Evolutionary conservation across 352 stramenopile genomes (phyloP).

Genomic region (Pythium brassicae): DNA sequence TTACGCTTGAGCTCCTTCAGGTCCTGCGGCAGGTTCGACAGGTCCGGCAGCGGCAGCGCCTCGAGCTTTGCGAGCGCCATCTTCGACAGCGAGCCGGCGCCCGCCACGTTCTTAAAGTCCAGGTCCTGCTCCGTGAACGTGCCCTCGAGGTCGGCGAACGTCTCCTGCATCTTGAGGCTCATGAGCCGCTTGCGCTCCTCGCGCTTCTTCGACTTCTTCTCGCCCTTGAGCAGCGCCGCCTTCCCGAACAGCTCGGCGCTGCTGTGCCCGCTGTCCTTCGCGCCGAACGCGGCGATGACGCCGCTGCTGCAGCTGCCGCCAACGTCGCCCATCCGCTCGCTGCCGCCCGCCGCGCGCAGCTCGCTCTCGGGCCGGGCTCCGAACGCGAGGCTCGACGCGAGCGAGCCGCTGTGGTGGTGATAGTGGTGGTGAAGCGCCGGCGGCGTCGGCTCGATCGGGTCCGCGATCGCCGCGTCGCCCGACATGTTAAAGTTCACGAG

Average conservation of each 20-base stretch:
- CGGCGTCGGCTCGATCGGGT: constrained; percentile 9
- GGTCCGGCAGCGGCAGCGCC: constrained; percentile 64
- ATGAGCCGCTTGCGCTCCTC: constrained; percentile 60
- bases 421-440: too few species aligned
- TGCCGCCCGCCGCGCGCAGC: background rate
- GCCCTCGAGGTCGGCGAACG: constrained; percentile 54
- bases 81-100: constrained; percentile 41
- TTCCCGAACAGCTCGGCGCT: constrained; percentile 6
- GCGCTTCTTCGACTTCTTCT: constrained; percentile 63
- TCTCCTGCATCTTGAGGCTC: constrained; percentile 66
- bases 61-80: constrained; percentile 66
- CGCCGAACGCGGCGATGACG: constrained; percentile 27
- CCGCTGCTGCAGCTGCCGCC: constrained; percentile 6
- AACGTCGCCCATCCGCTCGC: constrained; percentile 1
- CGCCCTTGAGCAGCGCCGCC: constrained; percentile 20
- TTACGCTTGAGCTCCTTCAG: constrained; percentile 81
- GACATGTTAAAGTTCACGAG: constrained; percentile 81
- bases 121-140: constrained; percentile 66
- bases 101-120: constrained; percentile 58
- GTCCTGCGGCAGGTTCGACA: constrained; percentile 74
- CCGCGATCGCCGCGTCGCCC: constrained; percentile 12
- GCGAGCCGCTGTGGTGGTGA: constrained; percentile 26
- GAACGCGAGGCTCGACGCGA: constrained; percentile 56
- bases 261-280: constrained; percentile 17
- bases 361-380: constrained; percentile 24